Conservation (phyloP, 768 basidiomycete genomes). For the Lactarius hengduanensis region DNA sequence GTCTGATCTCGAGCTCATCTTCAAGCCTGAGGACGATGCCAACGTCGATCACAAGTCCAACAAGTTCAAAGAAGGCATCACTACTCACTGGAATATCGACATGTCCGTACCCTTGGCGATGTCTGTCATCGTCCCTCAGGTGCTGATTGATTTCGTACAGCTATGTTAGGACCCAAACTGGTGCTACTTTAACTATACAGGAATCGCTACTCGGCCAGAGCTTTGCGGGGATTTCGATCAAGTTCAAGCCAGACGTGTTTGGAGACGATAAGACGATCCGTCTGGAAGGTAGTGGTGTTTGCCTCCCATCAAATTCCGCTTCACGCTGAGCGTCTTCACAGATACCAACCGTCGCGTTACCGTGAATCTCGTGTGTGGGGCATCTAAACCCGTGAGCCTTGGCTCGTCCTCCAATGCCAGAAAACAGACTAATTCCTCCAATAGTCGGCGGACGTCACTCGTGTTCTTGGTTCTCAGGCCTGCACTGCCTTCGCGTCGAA, state of each 20-base stretch:
- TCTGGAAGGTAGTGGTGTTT: neutral
- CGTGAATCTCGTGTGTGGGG: neutral
- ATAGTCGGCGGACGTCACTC: neutral
- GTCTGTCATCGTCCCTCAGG: neutral
- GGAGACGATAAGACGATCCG: neutral
- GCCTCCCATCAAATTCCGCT: too few relatives aligned
- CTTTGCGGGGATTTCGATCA: neutral
- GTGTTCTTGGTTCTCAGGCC: neutral
- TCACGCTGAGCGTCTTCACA: neutral
- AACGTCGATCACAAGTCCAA: neutral
- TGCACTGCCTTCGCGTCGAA: neutral
- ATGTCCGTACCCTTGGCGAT: neutral
- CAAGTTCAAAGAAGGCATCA: neutral
- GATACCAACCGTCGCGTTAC: neutral
- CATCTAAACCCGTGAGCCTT: neutral
- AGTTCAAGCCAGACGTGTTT: neutral
- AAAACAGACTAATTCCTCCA: neutral
- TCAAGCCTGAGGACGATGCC: neutral
- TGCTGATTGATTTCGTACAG: neutral
- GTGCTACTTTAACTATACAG: neutral
- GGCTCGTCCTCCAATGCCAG: neutral
- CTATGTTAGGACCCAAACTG: neutral
- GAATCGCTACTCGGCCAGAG: neutral
- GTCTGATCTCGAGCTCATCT: neutral
- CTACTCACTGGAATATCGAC: neutral